Evolutionary conservation across 176 grass and related monocot species (phyloP), one percentile per base, ranked within the genome.

Genomic region (Musa itinerans): DNA sequence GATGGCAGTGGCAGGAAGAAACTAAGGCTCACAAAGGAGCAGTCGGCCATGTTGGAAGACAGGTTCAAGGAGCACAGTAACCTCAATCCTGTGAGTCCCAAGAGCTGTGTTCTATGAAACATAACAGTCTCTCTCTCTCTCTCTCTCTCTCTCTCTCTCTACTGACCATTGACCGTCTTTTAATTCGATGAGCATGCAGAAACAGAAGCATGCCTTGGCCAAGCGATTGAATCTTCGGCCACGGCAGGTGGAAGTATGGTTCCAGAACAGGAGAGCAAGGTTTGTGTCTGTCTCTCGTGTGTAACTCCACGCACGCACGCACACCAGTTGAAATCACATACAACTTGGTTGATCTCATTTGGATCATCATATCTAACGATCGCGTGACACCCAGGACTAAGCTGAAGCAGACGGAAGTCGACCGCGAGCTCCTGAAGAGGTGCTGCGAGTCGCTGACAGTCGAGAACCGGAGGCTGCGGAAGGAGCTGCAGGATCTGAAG

Each of bases 191-290:
- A 16, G 34, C 14, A 10, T 65, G 59, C 78, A 80, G 78, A 80
- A 64, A 53, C 69, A 73, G 50, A 80, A 80, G 56, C 69, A 80
- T 51, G 57, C 48, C 56, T 73, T 80, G 15, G 69, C 78, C 8
- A 72, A 73, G 53, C 69, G 65, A 65, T 64, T 80, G 57, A 80
- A 80, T n/a, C 69, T 80, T 19, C 68, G 69, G 69, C 57, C 78
- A 11, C 56, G 78, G 50, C 78, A 80, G 50, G 69, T 80, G 3
- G 78, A 80, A 53, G 78, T 80, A 25, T 80, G 78, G 78, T 80
- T 80, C 43, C 78, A 80, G 24, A 80, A 80, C 24, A 80, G 78
- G 67, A 73, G 78, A 65, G 78, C 78, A 21, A 80, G 78, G 78
- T 80, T 65, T 23, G 15, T 72, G 34, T 43, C 34, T 43, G 34